Base-by-base conservation (phyloP, 495 filamentous ascomycete genomes). In the Aspergillus taichungensis region DNA sequence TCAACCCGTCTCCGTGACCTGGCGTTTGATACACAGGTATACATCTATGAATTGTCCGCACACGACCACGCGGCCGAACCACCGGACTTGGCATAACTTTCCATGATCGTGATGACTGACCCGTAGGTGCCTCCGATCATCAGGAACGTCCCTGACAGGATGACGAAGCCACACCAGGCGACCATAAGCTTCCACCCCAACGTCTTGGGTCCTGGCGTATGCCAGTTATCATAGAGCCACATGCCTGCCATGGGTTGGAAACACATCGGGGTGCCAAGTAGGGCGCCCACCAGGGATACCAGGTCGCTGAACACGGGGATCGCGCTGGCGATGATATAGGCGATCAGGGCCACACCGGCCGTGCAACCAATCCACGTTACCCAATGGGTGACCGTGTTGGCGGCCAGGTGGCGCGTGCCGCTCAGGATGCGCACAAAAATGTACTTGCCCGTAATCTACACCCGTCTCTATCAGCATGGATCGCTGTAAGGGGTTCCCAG, bases 261-360 rank as follows among this genome's bases (percentile, higher is more conserved):
- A 13, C 50, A 69, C 62, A 67, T 61, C 10, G 61, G 53, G 4
- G 58, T 61, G n/a, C 59, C 63, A 46, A 85, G 81, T 32, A 84
- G 60, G 6, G 79, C 70, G 24, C 78, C 79, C 29, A 77, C 68
- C 43, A 78, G 70, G 28, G 72, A 72, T 12, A 87, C 66, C 35
- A 87, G 63, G 31, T 72, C 70, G 50, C 73, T 71, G 56, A 86
- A 87, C 55, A 82, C 74, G 6, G 83, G 84, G 36, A 88, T 81
- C 5, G 76, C 74, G 49, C 79, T 76, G 29, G 82, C 82, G 54
- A 87, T 78, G 38, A 86, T 58, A 68, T 77, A 87, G 5, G 80
- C 74, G 14, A 83, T 51, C 4, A 82, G 5, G 29, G 77, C 78
- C 43, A 84, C 61, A 43, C 59, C 49, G 13, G 66, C 43, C 6